Conservation (phyloP, 805 yeast species). For the Ogataea ramenticola region DNA sequence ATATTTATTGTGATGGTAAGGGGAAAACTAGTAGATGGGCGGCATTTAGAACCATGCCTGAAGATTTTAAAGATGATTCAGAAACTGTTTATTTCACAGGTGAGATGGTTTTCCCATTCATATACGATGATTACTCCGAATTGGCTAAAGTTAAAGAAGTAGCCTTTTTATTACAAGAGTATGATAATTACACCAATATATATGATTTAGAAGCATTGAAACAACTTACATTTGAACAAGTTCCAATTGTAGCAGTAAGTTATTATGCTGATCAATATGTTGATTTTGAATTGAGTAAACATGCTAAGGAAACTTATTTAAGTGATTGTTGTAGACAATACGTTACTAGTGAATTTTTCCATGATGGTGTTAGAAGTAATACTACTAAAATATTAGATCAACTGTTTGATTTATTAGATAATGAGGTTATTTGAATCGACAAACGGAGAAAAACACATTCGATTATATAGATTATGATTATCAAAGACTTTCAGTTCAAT, state of each 20-base stretch:
- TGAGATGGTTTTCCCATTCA: constrained; percentile 47
- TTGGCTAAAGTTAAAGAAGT: constrained; percentile 31
- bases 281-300: constrained; percentile 34
- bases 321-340: constrained; percentile 32
- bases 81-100: constrained; percentile 38
- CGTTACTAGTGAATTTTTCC: constrained; percentile 43
- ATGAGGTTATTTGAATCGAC: constrained; percentile 18
- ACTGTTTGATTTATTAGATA: constrained; percentile 32
- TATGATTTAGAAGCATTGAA: constrained; percentile 18
- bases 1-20: constrained; percentile 44
- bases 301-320: constrained; percentile 22
- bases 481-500: no score
- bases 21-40: constrained; percentile 37
- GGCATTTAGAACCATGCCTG: constrained; percentile 33
- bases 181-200: constrained; percentile 20
- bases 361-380: constrained; percentile 40
- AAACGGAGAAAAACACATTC: no score
- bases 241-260: constrained; percentile 44
- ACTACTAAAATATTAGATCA: constrained; percentile 32
- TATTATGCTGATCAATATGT: constrained; percentile 46
- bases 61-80: background rate
- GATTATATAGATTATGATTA: no score
- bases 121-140: constrained; percentile 42
- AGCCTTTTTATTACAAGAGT: constrained; percentile 29
- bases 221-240: constrained; percentile 6